These are phyloP conservation scores for Cryoendolithus antarcticus DNA, from an alignment of 2,329 filamentous ascomycete species.

Conservation along the genomic window DNA sequence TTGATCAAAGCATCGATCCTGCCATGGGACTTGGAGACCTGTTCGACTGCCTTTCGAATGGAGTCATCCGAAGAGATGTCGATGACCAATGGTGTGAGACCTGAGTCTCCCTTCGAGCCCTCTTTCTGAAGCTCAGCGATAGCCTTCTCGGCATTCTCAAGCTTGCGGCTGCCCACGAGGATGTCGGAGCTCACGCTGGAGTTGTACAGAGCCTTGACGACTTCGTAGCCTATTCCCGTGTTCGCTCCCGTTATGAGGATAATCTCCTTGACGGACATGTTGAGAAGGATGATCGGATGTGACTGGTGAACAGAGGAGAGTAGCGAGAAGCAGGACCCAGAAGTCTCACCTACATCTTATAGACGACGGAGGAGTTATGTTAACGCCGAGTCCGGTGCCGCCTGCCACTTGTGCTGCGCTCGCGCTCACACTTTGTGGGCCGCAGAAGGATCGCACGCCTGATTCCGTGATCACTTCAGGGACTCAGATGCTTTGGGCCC, in stretches of 20 bases:
- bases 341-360: no score
- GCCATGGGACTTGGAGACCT: slow-evolving; percentile 31
- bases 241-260: slow-evolving; percentile 47
- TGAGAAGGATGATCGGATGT: slow-evolving; percentile 1
- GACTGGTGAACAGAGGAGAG: neutral
- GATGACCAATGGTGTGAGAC: slow-evolving; percentile 36
- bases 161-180: slow-evolving; percentile 41
- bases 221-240: slow-evolving; percentile 48
- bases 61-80: slow-evolving; percentile 43
- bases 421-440: no score
- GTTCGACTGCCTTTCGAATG: slow-evolving; percentile 35
- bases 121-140: slow-evolving; percentile 31
- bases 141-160: slow-evolving; percentile 40
- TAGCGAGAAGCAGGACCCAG: neutral
- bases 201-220: slow-evolving; percentile 40
- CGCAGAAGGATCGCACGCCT: no score
- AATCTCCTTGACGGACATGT: slow-evolving; percentile 23
- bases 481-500: no score
- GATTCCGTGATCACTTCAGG: no score
- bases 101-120: slow-evolving; percentile 28
- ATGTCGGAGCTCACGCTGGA: slow-evolving; percentile 40
- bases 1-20: slow-evolving; percentile 44
- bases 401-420: no score
- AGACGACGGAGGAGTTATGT: no score
- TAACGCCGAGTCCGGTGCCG: no score